Evolutionary conservation across 495 filamentous ascomycete species (phyloP).

Genomic region (Penicillium tannophilum): DNA sequence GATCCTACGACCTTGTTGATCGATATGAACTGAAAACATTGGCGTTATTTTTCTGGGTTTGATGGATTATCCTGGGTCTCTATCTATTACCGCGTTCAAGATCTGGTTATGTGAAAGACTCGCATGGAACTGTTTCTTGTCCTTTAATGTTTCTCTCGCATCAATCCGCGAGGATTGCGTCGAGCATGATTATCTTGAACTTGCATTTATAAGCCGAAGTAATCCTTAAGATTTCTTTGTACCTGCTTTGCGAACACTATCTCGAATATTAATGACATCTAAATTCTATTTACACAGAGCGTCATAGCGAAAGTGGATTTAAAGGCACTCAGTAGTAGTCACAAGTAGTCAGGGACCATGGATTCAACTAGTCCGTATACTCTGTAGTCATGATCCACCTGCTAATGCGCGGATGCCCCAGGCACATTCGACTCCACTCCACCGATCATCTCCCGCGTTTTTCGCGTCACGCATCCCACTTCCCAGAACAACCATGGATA

Average conservation of each 20-base stretch:
- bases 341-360: background rate
- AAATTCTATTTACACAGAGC: background rate
- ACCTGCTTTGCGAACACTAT: slow-evolving; percentile 5
- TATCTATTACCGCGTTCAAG: background rate
- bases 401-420: slow-evolving; percentile 11
- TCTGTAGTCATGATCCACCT: background rate
- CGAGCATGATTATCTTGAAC: slow-evolving; percentile 2
- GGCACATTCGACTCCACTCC: slow-evolving; percentile 18
- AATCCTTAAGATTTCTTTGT: background rate
- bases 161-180: slow-evolving; percentile 8
- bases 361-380: background rate
- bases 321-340: no score
- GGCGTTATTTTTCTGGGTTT: slow-evolving; percentile 9
- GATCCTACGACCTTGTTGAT: background rate
- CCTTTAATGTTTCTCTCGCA: slow-evolving; percentile 3
- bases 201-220: slow-evolving; percentile 1
- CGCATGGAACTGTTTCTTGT: slow-evolving; percentile 4
- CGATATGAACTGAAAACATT: slow-evolving; percentile 3
- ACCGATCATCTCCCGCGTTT: slow-evolving; percentile 18
- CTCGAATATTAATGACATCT: slow-evolving; percentile 4
- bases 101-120: slow-evolving; percentile 1
- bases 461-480: slow-evolving; percentile 8
- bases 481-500: slow-evolving; percentile 62
- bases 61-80: background rate
- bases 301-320: no score